Evolutionary conservation across 2,329 filamentous ascomycete genomes (phyloP).

Genomic region (Dryadomyces quercus-mongolicae): DNA sequence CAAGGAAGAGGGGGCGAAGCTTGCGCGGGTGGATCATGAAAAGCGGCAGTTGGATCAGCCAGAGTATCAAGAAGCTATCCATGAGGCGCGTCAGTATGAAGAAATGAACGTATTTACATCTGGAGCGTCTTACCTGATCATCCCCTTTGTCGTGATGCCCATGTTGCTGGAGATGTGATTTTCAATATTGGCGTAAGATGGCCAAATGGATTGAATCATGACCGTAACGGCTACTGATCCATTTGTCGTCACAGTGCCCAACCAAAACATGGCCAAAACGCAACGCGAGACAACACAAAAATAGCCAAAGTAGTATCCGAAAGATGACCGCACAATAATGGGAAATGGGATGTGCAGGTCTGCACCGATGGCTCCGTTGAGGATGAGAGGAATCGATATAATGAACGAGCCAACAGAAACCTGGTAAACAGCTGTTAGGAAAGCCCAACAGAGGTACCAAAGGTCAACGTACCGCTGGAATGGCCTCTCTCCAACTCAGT

Average conservation of each 20-base stretch:
- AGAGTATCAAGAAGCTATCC: constrained; percentile 15
- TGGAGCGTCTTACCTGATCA: constrained; percentile 19
- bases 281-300: constrained; percentile 19
- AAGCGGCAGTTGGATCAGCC: constrained; percentile 15
- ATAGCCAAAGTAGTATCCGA: constrained; percentile 22
- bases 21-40: constrained; percentile 16
- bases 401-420: constrained; percentile 39
- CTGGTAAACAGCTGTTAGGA: not conserved
- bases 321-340: constrained; percentile 22
- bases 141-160: constrained; percentile 18
- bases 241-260: constrained; percentile 20
- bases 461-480: constrained; percentile 3
- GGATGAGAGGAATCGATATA: constrained; percentile 32
- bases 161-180: constrained; percentile 25
- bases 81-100: too few species aligned
- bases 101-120: not conserved
- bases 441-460: not conserved
- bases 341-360: constrained; percentile 25
- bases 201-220: constrained; percentile 26
- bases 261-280: constrained; percentile 23
- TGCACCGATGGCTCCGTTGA: constrained; percentile 23
- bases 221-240: constrained; percentile 20
- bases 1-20: constrained; percentile 19
- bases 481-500: constrained; percentile 8
- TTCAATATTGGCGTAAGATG: constrained; percentile 25